These are phyloP conservation scores for Papiliotrema laurentii DNA, from an alignment of 1,284 basidiomycete species.

Conservation along the genomic window DNA sequence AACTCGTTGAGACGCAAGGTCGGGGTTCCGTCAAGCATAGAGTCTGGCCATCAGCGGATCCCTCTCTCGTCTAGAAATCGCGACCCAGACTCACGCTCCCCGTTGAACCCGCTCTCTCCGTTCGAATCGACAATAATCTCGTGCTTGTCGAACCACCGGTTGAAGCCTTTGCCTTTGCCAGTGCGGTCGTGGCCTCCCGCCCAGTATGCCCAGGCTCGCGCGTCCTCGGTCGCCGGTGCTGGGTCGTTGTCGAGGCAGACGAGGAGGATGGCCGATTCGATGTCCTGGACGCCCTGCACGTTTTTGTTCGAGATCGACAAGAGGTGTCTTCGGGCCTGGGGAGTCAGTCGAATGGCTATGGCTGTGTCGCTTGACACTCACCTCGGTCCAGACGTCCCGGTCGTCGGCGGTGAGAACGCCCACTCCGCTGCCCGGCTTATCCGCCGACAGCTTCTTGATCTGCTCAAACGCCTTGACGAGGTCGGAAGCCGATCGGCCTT, in stretches of 20 bases:
- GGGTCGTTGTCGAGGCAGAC: conserved; percentile 69
- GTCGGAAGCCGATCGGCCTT: conserved; percentile 62
- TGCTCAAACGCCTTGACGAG: conserved; percentile 76
- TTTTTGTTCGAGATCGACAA: conserved; percentile 65
- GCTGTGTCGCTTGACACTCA: conserved; percentile 32
- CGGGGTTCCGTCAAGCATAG: conserved; percentile 75
- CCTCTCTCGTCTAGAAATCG: not conserved
- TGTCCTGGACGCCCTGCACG: conserved; percentile 64
- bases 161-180: conserved; percentile 57
- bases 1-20: conserved; percentile 96
- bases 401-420: conserved; percentile 82
- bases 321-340: conserved; percentile 41
- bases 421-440: conserved; percentile 51
- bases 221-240: conserved; percentile 53
- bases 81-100: conserved; percentile 49
- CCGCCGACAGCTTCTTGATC: conserved; percentile 66
- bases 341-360: not conserved
- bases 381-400: conserved; percentile 85
- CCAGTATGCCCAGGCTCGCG: conserved; percentile 81
- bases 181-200: conserved; percentile 60
- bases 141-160: conserved; percentile 97
- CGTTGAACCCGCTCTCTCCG: conserved; percentile 84
- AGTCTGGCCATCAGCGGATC: conserved; percentile 32
- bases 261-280: conserved; percentile 85
- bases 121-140: conserved; percentile 89